Evolutionary conservation across 306 rosid species (phyloP).

Genomic region (Mimosa pudica): DNA sequence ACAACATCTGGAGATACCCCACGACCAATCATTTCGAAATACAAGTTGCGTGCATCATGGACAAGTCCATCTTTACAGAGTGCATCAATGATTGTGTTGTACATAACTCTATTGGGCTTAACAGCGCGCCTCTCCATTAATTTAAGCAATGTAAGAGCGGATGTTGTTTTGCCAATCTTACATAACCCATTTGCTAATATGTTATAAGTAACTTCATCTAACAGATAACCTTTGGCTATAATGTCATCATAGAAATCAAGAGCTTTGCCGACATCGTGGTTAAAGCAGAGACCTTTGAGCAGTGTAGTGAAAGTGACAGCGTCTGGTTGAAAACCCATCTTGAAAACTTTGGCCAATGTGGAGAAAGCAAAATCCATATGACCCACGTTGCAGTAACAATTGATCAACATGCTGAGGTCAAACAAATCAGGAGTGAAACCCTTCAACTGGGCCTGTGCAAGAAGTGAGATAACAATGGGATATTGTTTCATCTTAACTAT

Average conservation of each 20-base stretch:
- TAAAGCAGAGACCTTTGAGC: background rate
- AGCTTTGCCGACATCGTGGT: background rate
- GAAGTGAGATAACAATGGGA: background rate
- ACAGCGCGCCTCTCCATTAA: background rate
- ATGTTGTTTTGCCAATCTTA: background rate
- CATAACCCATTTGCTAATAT: background rate
- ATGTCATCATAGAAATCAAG: background rate
- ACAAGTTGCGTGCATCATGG: no score
- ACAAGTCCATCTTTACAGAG: no score
- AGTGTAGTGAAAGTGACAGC: background rate
- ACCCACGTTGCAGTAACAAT: background rate
- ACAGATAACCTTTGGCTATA: background rate
- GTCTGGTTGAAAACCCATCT: background rate
- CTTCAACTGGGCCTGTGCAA: background rate
- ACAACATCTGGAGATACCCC: no score
- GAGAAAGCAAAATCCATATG: background rate
- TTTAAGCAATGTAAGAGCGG: background rate
- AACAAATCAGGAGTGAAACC: background rate
- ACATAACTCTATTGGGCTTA: no score
- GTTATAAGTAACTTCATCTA: background rate
- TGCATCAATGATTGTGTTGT: no score
- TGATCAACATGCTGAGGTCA: background rate
- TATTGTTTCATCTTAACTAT: background rate
- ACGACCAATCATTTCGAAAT: no score
- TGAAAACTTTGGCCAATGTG: background rate